These are phyloP conservation scores for Pichia gijzeniarum DNA, from an alignment of 805 yeast species.

Conservation along the genomic window DNA sequence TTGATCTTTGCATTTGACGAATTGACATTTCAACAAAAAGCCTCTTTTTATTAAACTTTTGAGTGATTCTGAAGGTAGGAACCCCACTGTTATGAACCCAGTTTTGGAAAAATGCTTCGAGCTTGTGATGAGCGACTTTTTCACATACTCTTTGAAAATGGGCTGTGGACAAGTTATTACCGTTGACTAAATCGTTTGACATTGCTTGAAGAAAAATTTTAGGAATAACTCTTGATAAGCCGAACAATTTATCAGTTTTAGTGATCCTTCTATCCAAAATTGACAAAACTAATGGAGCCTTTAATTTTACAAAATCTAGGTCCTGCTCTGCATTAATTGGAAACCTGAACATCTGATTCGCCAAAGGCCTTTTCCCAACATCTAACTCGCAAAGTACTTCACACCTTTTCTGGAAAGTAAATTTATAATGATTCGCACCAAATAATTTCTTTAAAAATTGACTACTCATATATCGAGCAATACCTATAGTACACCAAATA, in stretches of 20 bases:
- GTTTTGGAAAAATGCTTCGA: slow-evolving; percentile 80
- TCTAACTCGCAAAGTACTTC: slow-evolving; percentile 69
- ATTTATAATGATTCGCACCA: slow-evolving; percentile 81
- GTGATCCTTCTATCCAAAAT: slow-evolving; percentile 91
- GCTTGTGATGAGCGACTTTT: slow-evolving; percentile 79
- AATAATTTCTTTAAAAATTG: slow-evolving; percentile 63
- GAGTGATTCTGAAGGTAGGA: slow-evolving; percentile 84
- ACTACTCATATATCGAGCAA: slow-evolving; percentile 74
- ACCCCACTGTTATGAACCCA: slow-evolving; percentile 91
- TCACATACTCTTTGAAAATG: slow-evolving; percentile 95
- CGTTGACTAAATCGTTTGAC: slow-evolving; percentile 85
- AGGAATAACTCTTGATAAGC: slow-evolving; percentile 84
- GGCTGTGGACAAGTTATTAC: slow-evolving; percentile 63
- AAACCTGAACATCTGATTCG: slow-evolving; percentile 54
- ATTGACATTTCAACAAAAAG: slow-evolving; percentile 93
- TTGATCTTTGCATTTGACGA: slow-evolving; percentile 76
- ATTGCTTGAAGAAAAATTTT: slow-evolving; percentile 88
- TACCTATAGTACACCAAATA: slow-evolving; percentile 84
- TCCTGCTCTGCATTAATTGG: slow-evolving; percentile 57
- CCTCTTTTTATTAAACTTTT: slow-evolving; percentile 86
- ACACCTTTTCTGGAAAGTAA: slow-evolving; percentile 54
- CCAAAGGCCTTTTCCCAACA: slow-evolving; percentile 75
- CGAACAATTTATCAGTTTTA: slow-evolving; percentile 90
- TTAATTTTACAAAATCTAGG: slow-evolving; percentile 62
- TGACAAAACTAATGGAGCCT: slow-evolving; percentile 79